phyloP scores from a whole-genome alignment of 306 rosid species.

The Rubus idaeus region DNA sequence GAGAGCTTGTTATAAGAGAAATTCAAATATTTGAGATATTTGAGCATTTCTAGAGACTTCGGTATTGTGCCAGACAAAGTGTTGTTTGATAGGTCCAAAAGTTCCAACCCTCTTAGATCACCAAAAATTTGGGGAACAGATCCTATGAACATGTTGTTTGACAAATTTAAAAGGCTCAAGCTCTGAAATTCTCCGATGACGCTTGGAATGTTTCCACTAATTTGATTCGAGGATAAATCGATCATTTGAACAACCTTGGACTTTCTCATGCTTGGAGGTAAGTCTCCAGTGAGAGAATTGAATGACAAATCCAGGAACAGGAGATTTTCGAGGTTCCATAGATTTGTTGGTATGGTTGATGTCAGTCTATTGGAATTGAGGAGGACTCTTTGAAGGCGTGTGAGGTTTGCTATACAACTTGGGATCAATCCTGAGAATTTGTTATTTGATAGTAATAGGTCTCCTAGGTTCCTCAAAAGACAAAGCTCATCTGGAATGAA shows the following conservation, averaged over 20 bases:
- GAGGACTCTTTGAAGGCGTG: not conserved
- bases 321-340: not conserved
- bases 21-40: no score
- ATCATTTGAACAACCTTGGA: not conserved
- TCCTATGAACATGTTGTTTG: constrained; percentile 10
- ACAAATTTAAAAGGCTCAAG: constrained; percentile 1
- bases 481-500: constrained; percentile 27
- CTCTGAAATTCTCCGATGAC: not conserved
- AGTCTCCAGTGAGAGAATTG: not conserved
- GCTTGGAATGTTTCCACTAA: not conserved
- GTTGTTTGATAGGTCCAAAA: constrained; percentile 4
- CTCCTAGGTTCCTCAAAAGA: constrained; percentile 6
- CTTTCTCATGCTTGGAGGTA: not conserved
- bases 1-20: no score
- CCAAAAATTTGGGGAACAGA: not conserved
- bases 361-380: not conserved
- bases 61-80: not conserved
- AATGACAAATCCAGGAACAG: not conserved
- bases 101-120: not conserved
- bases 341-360: not conserved
- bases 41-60: no score
- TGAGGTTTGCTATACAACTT: not conserved
- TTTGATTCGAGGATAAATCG: not conserved
- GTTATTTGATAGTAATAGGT: constrained; percentile 19
- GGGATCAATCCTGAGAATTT: constrained; percentile 27